Base-by-base conservation (phyloP, 345 rosid species). In the Luvunga scandens region DNA sequence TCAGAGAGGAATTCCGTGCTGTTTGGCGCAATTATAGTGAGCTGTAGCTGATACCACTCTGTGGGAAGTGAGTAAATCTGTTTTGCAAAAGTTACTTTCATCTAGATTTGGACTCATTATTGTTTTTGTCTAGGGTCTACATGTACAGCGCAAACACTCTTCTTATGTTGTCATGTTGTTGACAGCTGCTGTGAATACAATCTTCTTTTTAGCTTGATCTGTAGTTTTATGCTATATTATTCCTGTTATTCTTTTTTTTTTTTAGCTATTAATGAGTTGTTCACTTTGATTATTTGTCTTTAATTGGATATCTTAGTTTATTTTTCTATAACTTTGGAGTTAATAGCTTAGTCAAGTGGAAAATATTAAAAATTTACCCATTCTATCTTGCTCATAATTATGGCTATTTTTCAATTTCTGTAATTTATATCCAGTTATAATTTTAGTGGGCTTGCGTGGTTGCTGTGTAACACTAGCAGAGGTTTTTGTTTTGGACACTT, bases 1-100 rank as follows among this genome's bases (percentile, higher is more conserved):
- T 96, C 84, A 89, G 98, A 7, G 98, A 96, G 86, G 99, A 96
- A 78, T 96, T 96, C 75, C 95, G 98, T 83, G 88, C 91, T 27
- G 99, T 96, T 60, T 96, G 99, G 99, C 97, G 97, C 81, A 92
- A 94, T 88, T 92, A 94, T 84, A 94, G 97, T 63, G 99, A 94
- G 73, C 94, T 96, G 85, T 96, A 94, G 91, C 70, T 79, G 79
- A 65, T 45, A 45, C 18, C 13, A 50, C 65, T 69, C 61, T 55
- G 16, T 60, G 13, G 80, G 78, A 82, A 74, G 86, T 84, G 38
- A 59, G 88, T 75, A 67, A 33, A 14, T 42, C 28, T 72, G 67
- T 31, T 69, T 73, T 25, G 66, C 36, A 53, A 27, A 64, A 16
- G 45, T 21, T 9, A 28, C 31, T 69, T 18, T 71, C 36, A 21